Base-by-base conservation (phyloP, 805 yeast genomes). In the Starmerella riodocensis region DNA sequence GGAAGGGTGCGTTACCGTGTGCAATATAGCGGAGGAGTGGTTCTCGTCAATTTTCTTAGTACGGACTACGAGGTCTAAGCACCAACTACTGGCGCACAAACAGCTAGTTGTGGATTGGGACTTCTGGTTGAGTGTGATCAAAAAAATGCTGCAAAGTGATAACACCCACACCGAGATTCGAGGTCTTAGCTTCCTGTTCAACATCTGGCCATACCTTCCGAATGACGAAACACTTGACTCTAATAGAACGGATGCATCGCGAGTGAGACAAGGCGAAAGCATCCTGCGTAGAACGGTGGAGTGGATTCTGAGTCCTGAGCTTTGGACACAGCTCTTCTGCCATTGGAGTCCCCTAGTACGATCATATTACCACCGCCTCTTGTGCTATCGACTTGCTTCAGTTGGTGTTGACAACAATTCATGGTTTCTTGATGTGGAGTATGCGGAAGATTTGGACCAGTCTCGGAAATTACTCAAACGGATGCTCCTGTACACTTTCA, bases 261-360 rank as follows among this genome's bases (percentile, higher is more conserved):
- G n/a, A n/a, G n/a, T n/a, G n/a, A n/a, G n/a, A n/a, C n/a, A n/a
- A n/a, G 33, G 38, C 11, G 65, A 64, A 41, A 61, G 74, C 30
- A 53, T 69, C 34, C 65, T 74, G 43, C 61, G 64, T 50, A 70
- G 70, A 49, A 58, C 75, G 37, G 60, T 73, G 4, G 52, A 58
- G 16, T 78, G 78, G 76, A 54, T 81, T 25, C 58, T 78, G 6
- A 64, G 71, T 3, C 54, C 61, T 4, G 48, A 53, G 1, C 59
- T 63, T 25, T 81, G 86, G 78, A 58, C 58, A 25, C 61, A 64
- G 34, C 71, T 70, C 44, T 74, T 83, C 51, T 69, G 76, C 28
- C 93, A 84, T 57, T 84, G 93, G 83, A 71, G 75, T 51, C 85
- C 93, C 3, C 57, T 82, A 14, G 75, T 81, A 19, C 63, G 94